A percentile compares a stretch with the other conserved stretches of the same genome.
These are phyloP conservation scores for Ustilago cynodontis DNA, from an alignment of 1,284 basidiomycete genomes.

Conservation along the genomic window DNA sequence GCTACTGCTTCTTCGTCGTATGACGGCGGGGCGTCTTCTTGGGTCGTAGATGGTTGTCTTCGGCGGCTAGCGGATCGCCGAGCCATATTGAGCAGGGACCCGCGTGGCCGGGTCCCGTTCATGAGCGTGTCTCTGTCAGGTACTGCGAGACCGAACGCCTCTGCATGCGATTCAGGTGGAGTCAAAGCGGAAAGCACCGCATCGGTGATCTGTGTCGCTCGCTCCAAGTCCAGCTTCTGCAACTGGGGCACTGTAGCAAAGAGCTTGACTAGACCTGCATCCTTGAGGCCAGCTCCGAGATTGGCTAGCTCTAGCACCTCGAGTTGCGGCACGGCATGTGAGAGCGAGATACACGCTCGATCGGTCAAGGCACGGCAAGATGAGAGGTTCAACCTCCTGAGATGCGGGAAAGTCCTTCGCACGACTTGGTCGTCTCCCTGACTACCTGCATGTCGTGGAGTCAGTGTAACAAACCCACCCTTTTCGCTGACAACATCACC, in stretches of 20 bases:
- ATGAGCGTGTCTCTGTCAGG: slow-evolving; percentile 30
- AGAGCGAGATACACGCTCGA: slow-evolving; percentile 79
- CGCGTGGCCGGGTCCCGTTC: slow-evolving; percentile 27
- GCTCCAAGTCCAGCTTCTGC: slow-evolving; percentile 84
- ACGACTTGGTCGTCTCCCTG: slow-evolving; percentile 32
- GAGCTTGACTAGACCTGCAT: slow-evolving; percentile 80
- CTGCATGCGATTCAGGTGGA: slow-evolving; percentile 70
- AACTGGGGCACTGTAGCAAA: slow-evolving; percentile 80
- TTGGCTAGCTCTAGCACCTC: slow-evolving; percentile 85
- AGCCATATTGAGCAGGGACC: slow-evolving; percentile 28
- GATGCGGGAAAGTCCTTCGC: slow-evolving; percentile 66
- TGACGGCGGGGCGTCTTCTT: slow-evolving; percentile 19
- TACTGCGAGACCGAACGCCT: slow-evolving; percentile 37
- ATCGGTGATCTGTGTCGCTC: slow-evolving; percentile 82
- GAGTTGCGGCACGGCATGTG: slow-evolving; percentile 79
- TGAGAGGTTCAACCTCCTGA: slow-evolving; percentile 84
- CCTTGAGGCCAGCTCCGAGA: slow-evolving; percentile 72
- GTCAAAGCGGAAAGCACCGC: slow-evolving; percentile 78
- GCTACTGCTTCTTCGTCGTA: slow-evolving; percentile 40
- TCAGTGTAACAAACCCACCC: slow-evolving; percentile 33
- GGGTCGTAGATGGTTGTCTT: slow-evolving; percentile 13
- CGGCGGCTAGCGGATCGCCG: slow-evolving; percentile 42
- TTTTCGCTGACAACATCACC: slow-evolving; percentile 24
- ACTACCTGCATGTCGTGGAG: slow-evolving; percentile 51
- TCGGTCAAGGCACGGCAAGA: slow-evolving; percentile 82